Base-by-base conservation (phyloP, 208 protist genomes). In the Acanthamoeba healyi region DNA sequence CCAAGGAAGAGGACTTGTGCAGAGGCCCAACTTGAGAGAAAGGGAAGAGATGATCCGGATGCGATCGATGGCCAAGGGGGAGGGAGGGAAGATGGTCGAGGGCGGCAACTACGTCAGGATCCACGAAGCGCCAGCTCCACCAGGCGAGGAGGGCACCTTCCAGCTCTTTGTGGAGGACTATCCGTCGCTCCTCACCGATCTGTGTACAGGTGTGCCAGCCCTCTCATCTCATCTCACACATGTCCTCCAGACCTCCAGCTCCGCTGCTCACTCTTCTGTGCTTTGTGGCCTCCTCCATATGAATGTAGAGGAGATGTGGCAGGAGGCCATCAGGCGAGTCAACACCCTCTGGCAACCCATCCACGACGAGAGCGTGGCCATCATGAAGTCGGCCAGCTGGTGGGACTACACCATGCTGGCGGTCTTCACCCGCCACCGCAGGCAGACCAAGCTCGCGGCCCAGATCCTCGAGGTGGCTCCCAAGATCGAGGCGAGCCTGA, bases 331-430 rank as follows among this genome's bases (percentile, higher is more conserved):
- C 0, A 24, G 19, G 0, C 10, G 1, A 0, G 70, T 79, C 36
- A 79, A 79, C 36, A 15, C 4, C 19, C 19, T 79, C 0, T 79
- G 70, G 70, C 70, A 36, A 46, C 70, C 70, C 7, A 79, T 79
- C 9, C 70, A 79, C 15, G 70, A 46, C 15, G 36, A 46, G 70
- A 79, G 70, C 70, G n/a, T 79, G 1, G 24, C 6, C 34, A 9
- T 79, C 1, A 7, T 49, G 15, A 42, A 6, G 26, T 6, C 12
- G 3, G 1, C 17, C 36, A 49, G 36, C 22, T 79, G 70, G 70
- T 79, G 70, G 70, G 70, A 79, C 36, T 79, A 79, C 70, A 79
- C 70, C 22, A 17, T 79, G 34, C 46, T 79, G 19, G 36, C 5
- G n/a, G 36, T 79, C 34, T n/a, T 26, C 3, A 32, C 36, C 34